A percentile compares a stretch with the other conserved stretches of the same genome.
These are phyloP conservation scores for Boletus coccyginus DNA, from an alignment of 768 basidiomycete species.

Conservation along the genomic window DNA sequence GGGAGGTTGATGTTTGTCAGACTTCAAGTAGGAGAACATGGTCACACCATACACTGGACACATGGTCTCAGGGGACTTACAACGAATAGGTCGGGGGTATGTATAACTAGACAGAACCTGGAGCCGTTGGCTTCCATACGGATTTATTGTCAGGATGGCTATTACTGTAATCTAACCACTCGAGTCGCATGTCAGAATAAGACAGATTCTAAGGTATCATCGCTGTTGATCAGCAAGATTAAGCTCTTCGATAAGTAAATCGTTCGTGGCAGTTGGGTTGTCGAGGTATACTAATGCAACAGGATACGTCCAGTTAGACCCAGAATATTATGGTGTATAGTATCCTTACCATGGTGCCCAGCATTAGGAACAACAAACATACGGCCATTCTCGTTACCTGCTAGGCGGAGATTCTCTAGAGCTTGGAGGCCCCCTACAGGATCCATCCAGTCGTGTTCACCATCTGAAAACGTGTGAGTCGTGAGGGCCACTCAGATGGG, in stretches of 20 bases:
- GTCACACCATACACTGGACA: no score
- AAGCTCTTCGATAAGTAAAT: slow-evolving; percentile 75
- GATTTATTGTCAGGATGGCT: not conserved
- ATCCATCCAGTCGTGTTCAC: slow-evolving; percentile 97
- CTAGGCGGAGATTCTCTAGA: slow-evolving; percentile 66
- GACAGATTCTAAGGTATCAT: slow-evolving; percentile 2
- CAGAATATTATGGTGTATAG: not conserved
- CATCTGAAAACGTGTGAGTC: slow-evolving; percentile 47
- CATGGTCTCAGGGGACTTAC: not conserved
- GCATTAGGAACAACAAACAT: slow-evolving; percentile 80
- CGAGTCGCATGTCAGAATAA: not conserved
- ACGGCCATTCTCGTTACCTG: slow-evolving; percentile 71
- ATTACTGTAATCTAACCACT: not conserved
- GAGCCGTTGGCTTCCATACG: not conserved
- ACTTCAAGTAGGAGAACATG: not conserved
- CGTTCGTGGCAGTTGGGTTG: slow-evolving; percentile 76
- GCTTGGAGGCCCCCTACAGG: slow-evolving; percentile 76
- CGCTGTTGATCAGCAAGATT: slow-evolving; percentile 39
- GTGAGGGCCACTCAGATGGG: not conserved
- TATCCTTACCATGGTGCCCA: slow-evolving; percentile 70
- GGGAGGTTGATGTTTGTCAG: not conserved
- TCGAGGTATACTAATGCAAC: slow-evolving; percentile 70
- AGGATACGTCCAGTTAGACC: not conserved
- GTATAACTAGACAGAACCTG: not conserved
- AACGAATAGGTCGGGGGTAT: not conserved